Evolutionary conservation across 1,284 basidiomycete genomes (phyloP), one percentile per base, ranked within the genome.

Genomic region (Mycena sp.): DNA sequence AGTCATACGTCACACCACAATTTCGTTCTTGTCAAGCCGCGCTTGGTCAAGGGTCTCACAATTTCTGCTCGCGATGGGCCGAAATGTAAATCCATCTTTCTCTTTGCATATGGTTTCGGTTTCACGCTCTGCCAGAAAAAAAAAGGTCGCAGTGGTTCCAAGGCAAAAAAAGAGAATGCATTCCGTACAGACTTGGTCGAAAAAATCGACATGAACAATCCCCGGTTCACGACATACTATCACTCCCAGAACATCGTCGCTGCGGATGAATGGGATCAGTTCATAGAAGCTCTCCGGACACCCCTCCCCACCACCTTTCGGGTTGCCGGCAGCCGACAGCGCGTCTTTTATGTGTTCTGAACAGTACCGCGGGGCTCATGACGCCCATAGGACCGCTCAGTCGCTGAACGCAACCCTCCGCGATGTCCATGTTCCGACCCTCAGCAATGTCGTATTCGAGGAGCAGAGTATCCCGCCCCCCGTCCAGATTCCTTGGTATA

Each of bases 221-320:
- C 85, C 46, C 84, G 85, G 2, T 91, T 96, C 69, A 85, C 86
- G 64, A 80, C 81, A 44, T 96, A 95, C 77, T 96, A 96, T 81
- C 85, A 85, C 74, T 81, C 85, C 0, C 92, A 94, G 72, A 80
- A 84, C n/a, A 86, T 93, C 49, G 76, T 94, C 6, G 79, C 85
- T 0, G 85, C 86, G 1, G 85, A 85, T 4, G 94, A 99, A 77
- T 99, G 95, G 94, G 84, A 88, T 4, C 57, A 70, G 0, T 94
- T 98, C 70, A 79, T 97, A 72, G 82, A 87, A 9, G 77, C 85
- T 0, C 76, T 98, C 67, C 85, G 88, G 48, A 80, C 83, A 30
- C 92, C 94, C 37, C 80, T 99, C 32, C 98, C 98, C 1, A 97
- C 95, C 1, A 98, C 97, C 0, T 99, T 99, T 78, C 86, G 98